phyloP scores from a whole-genome alignment of 441 rosid species.

The Pelargonium fulgidum region DNA sequence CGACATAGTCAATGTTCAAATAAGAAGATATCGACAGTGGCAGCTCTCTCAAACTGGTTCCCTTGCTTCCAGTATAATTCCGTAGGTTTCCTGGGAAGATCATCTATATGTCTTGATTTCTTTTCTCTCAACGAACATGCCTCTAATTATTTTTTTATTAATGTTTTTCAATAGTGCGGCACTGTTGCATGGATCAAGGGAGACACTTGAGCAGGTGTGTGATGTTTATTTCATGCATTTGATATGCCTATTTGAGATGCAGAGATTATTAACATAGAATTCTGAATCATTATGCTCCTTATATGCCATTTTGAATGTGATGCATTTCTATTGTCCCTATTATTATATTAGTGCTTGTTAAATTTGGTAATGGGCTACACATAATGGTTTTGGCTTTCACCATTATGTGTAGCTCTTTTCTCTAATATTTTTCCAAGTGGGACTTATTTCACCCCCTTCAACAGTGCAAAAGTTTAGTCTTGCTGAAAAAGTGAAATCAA shows the following conservation, averaged over 20 bases:
- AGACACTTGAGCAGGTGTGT: slow-evolving; percentile 65
- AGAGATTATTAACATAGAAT: background rate
- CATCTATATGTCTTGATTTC: slow-evolving; percentile 9
- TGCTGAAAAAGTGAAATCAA: background rate
- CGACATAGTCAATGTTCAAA: slow-evolving; percentile 87
- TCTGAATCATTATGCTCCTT: background rate
- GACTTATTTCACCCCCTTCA: too few species aligned
- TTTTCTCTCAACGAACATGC: slow-evolving; percentile 8
- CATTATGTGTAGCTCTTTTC: too few species aligned
- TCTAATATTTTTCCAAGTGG: too few species aligned
- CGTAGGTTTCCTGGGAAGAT: slow-evolving; percentile 49
- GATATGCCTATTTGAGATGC: background rate
- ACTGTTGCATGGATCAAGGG: slow-evolving; percentile 82
- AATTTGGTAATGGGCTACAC: too few species aligned
- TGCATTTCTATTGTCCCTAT: background rate
- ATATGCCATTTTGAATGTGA: background rate
- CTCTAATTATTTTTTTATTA: slow-evolving; percentile 17
- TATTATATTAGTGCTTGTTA: too few species aligned
- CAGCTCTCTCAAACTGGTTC: slow-evolving; percentile 77
- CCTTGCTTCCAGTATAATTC: slow-evolving; percentile 74
- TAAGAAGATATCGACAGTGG: slow-evolving; percentile 94
- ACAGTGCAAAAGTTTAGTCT: background rate
- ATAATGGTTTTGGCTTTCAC: too few species aligned
- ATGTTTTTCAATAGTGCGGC: slow-evolving; percentile 56
- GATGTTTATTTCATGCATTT: background rate